These are phyloP conservation scores for Magnolia sinica DNA, from an alignment of 164 flowering plant species.

Conservation along the genomic window DNA sequence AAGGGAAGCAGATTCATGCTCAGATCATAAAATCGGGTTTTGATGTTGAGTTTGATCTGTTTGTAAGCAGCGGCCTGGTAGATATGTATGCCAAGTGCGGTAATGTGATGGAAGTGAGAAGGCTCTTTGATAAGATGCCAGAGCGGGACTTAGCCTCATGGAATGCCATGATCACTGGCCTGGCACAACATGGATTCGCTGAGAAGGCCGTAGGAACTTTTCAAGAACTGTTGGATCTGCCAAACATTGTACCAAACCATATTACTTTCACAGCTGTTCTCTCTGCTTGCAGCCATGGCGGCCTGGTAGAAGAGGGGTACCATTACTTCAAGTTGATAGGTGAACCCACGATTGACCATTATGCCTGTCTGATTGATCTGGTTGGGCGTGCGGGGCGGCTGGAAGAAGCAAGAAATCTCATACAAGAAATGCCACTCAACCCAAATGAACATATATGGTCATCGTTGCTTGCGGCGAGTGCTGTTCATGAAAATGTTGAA, in stretches of 20 bases:
- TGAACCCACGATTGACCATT: conserved; percentile 29
- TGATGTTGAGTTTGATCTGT: conserved; percentile 9
- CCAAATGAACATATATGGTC: conserved; percentile 29
- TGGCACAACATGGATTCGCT: conserved; percentile 26
- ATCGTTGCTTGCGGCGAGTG: conserved; percentile 24
- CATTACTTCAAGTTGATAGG: conserved; percentile 18
- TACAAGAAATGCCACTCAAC: conserved; percentile 24
- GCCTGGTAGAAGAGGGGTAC: conserved; percentile 26
- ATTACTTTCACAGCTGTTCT: conserved; percentile 26
- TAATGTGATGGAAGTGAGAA: conserved; percentile 21
- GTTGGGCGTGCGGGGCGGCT: conserved; percentile 23
- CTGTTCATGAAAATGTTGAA: conserved; percentile 17
- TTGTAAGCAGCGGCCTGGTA: conserved; percentile 18
- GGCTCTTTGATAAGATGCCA: conserved; percentile 20
- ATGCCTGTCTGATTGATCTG: conserved; percentile 27
- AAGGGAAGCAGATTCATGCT: conserved; percentile 31
- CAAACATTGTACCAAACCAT: conserved; percentile 24
- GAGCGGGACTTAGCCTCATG: conserved; percentile 23
- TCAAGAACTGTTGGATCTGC: conserved; percentile 11
- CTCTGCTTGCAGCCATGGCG: conserved; percentile 30
- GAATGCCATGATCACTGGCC: conserved; percentile 30
- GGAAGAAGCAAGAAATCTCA: conserved; percentile 23
- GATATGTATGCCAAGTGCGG: conserved; percentile 31
- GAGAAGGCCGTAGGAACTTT: conserved; percentile 18
- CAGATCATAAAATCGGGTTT: conserved; percentile 22